Conservation (phyloP, 108 stramenopile species). For the Parmales sp. region DNA sequence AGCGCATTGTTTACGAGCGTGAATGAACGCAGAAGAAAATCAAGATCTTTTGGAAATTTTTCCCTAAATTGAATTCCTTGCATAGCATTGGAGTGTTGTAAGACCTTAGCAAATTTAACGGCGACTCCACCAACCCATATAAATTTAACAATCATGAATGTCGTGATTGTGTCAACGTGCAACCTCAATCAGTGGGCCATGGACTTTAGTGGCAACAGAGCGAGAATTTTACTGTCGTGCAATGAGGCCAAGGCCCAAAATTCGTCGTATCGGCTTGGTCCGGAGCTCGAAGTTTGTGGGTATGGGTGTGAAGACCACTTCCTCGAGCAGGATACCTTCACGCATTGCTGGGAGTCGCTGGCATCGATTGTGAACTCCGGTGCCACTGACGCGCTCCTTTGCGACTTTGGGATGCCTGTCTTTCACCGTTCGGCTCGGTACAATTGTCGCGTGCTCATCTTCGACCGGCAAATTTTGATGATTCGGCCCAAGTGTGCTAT, state of each 20-base stretch:
- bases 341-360: constrained; percentile 85
- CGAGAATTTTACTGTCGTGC: constrained; percentile 59
- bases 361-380: constrained; percentile 53
- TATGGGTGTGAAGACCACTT: constrained; percentile 99
- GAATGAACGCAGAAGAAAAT: too few relatives aligned
- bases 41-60: too few relatives aligned
- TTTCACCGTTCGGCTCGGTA: constrained; percentile 69
- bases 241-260: constrained; percentile 55
- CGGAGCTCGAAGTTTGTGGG: constrained; percentile 91
- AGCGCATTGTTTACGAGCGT: too few relatives aligned
- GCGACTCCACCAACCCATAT: too few relatives aligned
- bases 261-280: constrained; percentile 85
- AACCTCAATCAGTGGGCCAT: constrained; percentile 97
- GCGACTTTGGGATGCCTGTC: constrained; percentile 95
- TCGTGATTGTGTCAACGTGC: constrained; percentile 86
- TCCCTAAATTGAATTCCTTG: too few relatives aligned
- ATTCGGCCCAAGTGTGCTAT: constrained; percentile 77
- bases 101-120: too few relatives aligned
- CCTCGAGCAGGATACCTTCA: constrained; percentile 86
- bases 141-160: neutral
- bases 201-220: constrained; percentile 89
- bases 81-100: too few relatives aligned
- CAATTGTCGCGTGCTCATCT: constrained; percentile 86
- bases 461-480: constrained; percentile 58
- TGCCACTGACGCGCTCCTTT: constrained; percentile 72